Conservation (phyloP, 768 basidiomycete genomes). For the Suillus americanus region DNA sequence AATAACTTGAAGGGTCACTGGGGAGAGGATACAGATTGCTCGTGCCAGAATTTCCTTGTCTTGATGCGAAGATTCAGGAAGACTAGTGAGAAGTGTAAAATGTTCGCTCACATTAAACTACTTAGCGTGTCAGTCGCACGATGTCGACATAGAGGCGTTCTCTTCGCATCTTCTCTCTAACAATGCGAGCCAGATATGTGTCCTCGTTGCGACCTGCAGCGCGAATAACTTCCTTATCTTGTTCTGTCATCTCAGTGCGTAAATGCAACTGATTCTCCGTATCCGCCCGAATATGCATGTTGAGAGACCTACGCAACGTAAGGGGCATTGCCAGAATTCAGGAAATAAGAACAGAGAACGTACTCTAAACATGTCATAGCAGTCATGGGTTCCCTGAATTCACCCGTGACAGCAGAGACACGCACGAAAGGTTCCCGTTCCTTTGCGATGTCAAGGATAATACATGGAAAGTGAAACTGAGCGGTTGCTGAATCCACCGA, state of each 20-base stretch:
- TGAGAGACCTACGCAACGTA: neutral
- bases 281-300: neutral
- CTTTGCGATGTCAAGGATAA: neutral
- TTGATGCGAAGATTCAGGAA: neutral
- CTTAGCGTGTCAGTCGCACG: neutral
- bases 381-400: neutral
- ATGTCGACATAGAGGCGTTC: neutral
- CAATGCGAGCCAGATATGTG: neutral
- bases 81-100: neutral
- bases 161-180: neutral
- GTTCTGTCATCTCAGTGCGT: neutral
- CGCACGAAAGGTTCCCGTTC: neutral
- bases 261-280: neutral
- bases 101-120: neutral
- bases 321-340: neutral
- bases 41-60: neutral
- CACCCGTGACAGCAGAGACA: neutral
- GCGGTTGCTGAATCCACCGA: neutral
- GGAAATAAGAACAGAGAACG: neutral
- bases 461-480: neutral
- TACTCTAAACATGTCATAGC: neutral
- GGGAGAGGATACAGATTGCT: neutral
- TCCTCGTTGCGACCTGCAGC: neutral
- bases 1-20: neutral
- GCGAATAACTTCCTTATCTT: neutral